Conservation (phyloP, 2,329 filamentous ascomycete genomes). For the Xylariomycetidae sp. region DNA sequence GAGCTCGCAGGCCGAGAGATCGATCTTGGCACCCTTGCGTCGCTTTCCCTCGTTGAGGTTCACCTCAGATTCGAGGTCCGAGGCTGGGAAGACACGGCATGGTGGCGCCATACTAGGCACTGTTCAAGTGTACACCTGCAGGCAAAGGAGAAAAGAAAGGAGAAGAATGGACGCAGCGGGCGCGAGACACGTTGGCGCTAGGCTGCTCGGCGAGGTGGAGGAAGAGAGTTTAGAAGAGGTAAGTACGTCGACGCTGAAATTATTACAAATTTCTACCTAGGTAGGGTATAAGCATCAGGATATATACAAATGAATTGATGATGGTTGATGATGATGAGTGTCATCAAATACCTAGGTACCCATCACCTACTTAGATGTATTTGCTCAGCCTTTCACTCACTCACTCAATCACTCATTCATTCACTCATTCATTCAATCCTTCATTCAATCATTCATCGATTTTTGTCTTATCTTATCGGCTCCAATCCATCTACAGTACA, state of each 20-base stretch:
- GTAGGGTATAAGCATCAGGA: too few relatives aligned
- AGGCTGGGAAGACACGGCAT: slow-evolving; percentile 48
- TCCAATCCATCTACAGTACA: too few relatives aligned
- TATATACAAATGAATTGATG: too few relatives aligned
- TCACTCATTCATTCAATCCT: too few relatives aligned
- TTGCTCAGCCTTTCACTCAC: too few relatives aligned
- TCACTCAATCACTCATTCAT: too few relatives aligned
- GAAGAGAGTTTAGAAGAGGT: slow-evolving; percentile 58
- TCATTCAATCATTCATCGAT: too few relatives aligned
- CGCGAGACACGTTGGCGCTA: slow-evolving; percentile 40
- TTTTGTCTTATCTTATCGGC: too few relatives aligned
- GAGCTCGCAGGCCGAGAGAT: slow-evolving; percentile 52
- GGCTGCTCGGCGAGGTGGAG: slow-evolving; percentile 51
- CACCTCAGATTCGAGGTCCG: slow-evolving; percentile 43
- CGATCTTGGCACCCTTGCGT: slow-evolving; percentile 46
- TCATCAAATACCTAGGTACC: too few relatives aligned
- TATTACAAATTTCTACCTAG: too few relatives aligned
- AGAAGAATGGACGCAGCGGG: slow-evolving; percentile 28
- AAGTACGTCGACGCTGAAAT: slow-evolving; percentile 1
- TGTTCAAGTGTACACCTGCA: not conserved
- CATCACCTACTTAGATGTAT: too few relatives aligned
- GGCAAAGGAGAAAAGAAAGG: not conserved
- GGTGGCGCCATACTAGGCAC: slow-evolving; percentile 51
- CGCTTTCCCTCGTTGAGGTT: slow-evolving; percentile 48
- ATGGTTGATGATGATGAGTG: slow-evolving; percentile 4